Conservation (phyloP, 768 basidiomycete genomes). For the Sporobolomyces phaffii region DNA sequence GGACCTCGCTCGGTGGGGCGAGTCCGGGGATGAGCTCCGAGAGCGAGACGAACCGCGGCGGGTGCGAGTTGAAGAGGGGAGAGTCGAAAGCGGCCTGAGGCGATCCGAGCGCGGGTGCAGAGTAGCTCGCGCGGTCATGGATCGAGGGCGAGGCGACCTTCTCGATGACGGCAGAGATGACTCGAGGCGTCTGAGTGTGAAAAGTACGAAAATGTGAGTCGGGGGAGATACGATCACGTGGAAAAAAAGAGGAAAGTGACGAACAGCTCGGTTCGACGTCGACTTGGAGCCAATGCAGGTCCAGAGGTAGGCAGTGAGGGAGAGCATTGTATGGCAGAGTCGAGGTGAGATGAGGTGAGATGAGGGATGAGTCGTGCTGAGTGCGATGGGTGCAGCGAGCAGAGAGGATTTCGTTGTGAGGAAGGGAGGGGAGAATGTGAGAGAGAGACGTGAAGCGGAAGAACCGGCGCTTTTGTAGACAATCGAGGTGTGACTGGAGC, state of each 20-base stretch:
- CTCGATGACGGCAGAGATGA: neutral
- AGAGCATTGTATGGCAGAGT: no score
- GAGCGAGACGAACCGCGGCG: neutral
- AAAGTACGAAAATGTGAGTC: neutral
- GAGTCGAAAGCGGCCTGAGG: neutral
- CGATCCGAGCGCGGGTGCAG: neutral
- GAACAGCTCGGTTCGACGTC: constrained; percentile 3
- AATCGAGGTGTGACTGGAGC: no score
- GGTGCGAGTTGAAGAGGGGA: neutral
- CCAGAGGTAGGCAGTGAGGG: neutral
- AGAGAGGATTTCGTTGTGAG: no score
- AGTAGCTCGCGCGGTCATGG: neutral
- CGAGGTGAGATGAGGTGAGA: no score
- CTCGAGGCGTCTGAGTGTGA: neutral
- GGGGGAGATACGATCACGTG: neutral
- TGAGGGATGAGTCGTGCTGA: no score
- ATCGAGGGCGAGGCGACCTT: neutral
- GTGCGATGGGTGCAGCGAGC: no score
- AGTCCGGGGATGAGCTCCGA: constrained; percentile 8
- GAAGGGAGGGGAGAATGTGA: no score
- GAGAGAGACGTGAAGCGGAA: no score
- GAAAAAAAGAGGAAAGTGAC: neutral
- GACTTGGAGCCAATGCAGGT: neutral
- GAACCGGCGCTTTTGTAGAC: no score
- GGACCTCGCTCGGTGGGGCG: neutral